Evolutionary conservation across 192 early-diverging fungal genomes (phyloP).

Genomic region (Obelidium mucronatum): DNA sequence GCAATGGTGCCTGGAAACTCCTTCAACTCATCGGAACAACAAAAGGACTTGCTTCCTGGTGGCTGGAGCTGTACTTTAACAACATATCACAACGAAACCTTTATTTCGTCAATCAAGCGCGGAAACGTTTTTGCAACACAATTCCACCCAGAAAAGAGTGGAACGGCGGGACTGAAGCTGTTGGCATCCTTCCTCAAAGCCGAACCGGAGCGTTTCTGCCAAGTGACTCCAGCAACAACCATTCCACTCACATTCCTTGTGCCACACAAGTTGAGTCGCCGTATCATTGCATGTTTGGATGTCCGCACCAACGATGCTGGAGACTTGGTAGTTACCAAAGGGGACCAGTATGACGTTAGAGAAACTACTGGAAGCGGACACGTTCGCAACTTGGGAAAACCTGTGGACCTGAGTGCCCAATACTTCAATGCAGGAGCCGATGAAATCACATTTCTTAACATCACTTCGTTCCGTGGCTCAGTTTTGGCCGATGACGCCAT

Average conservation of each 20-base stretch:
- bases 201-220: constrained; percentile 12
- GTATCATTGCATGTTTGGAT: constrained; percentile 97
- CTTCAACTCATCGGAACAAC: neutral
- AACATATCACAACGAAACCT: constrained; percentile 86
- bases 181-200: constrained; percentile 80
- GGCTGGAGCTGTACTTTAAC: constrained; percentile 85
- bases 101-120: constrained; percentile 82
- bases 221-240: constrained; percentile 23
- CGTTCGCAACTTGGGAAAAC: constrained; percentile 97
- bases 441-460: constrained; percentile 98
- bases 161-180: constrained; percentile 83
- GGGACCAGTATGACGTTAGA: constrained; percentile 98
- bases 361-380: constrained; percentile 69
- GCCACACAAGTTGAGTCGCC: constrained; percentile 75
- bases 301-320: constrained; percentile 96
- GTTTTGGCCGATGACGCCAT: constrained; percentile 93
- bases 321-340: constrained; percentile 99
- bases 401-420: constrained; percentile 88
- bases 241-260: constrained; percentile 14
- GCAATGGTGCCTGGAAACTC: constrained; percentile 60
- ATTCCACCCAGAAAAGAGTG: constrained; percentile 99
- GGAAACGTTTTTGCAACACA: constrained; percentile 96
- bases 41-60: constrained; percentile 46
- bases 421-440: constrained; percentile 98
- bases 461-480: constrained; percentile 94